Conservation (phyloP, 306 rosid genomes). For the Vachellia collinsii region DNA sequence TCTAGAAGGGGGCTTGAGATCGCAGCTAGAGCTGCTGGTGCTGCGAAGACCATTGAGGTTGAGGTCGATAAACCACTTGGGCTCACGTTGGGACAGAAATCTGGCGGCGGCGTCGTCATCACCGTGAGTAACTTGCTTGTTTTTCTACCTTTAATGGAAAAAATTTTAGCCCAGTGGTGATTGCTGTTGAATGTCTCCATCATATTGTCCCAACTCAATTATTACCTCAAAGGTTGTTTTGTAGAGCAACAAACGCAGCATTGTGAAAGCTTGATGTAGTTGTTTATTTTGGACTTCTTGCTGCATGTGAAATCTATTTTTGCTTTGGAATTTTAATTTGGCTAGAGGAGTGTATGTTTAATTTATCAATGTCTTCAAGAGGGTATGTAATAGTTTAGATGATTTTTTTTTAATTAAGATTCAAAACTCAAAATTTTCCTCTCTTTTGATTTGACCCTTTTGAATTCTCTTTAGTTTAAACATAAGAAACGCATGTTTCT, state of each 20-base stretch:
- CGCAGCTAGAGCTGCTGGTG: slow-evolving; percentile 82
- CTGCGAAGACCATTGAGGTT: slow-evolving; percentile 80
- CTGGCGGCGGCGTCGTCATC: slow-evolving; percentile 77
- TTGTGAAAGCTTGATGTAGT: neutral
- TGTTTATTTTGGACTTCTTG: neutral
- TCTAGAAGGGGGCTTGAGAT: slow-evolving; percentile 54
- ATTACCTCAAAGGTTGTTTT: neutral
- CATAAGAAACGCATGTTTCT: neutral
- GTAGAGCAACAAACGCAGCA: neutral
- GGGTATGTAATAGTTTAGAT: neutral
- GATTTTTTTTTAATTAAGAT: neutral
- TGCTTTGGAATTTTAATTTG: neutral
- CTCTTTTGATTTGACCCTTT: neutral
- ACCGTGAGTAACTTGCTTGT: slow-evolving; percentile 54
- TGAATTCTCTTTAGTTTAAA: neutral
- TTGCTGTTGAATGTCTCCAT: neutral
- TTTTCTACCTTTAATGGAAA: neutral
- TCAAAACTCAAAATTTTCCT: neutral
- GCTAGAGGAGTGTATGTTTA: neutral
- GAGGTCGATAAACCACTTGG: slow-evolving; percentile 99
- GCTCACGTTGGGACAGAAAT: slow-evolving; percentile 92
- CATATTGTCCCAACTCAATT: neutral
- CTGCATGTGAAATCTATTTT: neutral
- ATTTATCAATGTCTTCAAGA: neutral
- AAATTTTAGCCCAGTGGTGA: neutral